Conservation (phyloP, 2,329 filamentous ascomycete genomes). For the Colletotrichum abscissum region DNA sequence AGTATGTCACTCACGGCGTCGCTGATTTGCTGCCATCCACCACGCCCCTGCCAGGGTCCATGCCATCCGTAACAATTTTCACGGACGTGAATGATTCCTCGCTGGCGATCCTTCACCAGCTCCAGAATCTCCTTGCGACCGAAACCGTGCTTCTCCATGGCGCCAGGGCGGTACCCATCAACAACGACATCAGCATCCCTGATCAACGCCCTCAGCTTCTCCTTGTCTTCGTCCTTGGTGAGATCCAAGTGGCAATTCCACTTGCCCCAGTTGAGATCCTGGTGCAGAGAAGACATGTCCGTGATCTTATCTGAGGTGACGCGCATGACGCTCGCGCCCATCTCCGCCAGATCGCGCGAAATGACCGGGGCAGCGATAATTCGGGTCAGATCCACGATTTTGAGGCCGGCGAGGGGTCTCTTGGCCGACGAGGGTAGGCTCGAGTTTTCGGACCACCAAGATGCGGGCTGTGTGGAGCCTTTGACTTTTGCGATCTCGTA, state of each 20-base stretch:
- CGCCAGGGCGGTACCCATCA: slow-evolving; percentile 60
- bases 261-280: slow-evolving; percentile 63
- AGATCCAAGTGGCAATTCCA: slow-evolving; percentile 58
- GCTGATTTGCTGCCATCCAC: slow-evolving; percentile 65
- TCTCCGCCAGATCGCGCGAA: slow-evolving; percentile 53
- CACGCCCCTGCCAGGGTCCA: slow-evolving; percentile 57
- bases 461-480: slow-evolving; percentile 41
- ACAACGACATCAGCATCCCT: slow-evolving; percentile 61
- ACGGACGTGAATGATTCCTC: slow-evolving; percentile 55
- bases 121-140: slow-evolving; percentile 52
- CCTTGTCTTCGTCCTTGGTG: slow-evolving; percentile 34
- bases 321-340: slow-evolving; percentile 59
- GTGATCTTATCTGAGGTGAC: slow-evolving; percentile 52
- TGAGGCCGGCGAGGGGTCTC: slow-evolving; percentile 58
- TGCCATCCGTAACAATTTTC: slow-evolving; percentile 67
- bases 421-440: slow-evolving; percentile 42
- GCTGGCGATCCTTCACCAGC: slow-evolving; percentile 40
- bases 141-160: slow-evolving; percentile 59
- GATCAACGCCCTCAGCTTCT: slow-evolving; percentile 47
- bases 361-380: slow-evolving; percentile 61
- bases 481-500: slow-evolving; percentile 40
- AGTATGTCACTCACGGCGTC: slow-evolving; percentile 49
- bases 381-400: slow-evolving; percentile 58
- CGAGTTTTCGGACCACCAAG: slow-evolving; percentile 54
- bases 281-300: slow-evolving; percentile 53